Percentiles rank a stretch among this genome's conserved stretches.
phyloP scores from a whole-genome alignment of 345 rosid species.

The Dimocarpus longan region DNA sequence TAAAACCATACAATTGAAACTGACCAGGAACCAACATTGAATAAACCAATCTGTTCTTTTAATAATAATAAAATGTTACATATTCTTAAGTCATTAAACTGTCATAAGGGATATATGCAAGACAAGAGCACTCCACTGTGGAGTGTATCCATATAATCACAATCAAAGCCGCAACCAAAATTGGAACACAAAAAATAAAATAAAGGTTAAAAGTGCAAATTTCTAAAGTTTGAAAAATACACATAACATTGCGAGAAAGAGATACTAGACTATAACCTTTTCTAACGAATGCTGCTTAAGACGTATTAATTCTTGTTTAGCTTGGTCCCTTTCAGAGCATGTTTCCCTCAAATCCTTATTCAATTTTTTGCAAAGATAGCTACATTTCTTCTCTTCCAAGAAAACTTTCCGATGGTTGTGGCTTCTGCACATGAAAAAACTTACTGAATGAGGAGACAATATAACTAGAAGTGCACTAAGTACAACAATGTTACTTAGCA shows the following conservation, averaged over 20 bases:
- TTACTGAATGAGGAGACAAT: too few relatives aligned
- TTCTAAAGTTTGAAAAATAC: neutral
- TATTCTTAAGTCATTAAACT: neutral
- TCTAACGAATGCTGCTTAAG: slow-evolving; percentile 90
- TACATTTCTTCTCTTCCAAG: slow-evolving; percentile 68
- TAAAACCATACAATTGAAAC: neutral
- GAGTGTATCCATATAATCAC: too few relatives aligned
- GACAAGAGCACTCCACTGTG: too few relatives aligned
- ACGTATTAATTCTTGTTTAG: slow-evolving; percentile 67
- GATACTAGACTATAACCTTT: too few relatives aligned
- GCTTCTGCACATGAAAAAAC: slow-evolving; percentile 35
- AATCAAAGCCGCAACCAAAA: too few relatives aligned
- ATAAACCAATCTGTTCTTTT: neutral
- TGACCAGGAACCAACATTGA: neutral
- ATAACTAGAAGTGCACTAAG: too few relatives aligned
- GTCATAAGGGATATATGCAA: too few relatives aligned
- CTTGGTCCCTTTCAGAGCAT: slow-evolving; percentile 72
- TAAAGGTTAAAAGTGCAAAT: slow-evolving; percentile 13
- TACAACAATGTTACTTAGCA: too few relatives aligned
- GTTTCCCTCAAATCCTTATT: slow-evolving; percentile 69
- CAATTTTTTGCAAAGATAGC: slow-evolving; percentile 53
- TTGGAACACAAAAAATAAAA: too few relatives aligned
- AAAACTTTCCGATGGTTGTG: slow-evolving; percentile 42
- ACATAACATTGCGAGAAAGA: neutral
- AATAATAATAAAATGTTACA: neutral